Percentiles rank a stretch among this genome's conserved stretches.
phyloP scores from a whole-genome alignment of 2,329 filamentous ascomycete species.

The Phialemonium atrogriseum region DNA sequence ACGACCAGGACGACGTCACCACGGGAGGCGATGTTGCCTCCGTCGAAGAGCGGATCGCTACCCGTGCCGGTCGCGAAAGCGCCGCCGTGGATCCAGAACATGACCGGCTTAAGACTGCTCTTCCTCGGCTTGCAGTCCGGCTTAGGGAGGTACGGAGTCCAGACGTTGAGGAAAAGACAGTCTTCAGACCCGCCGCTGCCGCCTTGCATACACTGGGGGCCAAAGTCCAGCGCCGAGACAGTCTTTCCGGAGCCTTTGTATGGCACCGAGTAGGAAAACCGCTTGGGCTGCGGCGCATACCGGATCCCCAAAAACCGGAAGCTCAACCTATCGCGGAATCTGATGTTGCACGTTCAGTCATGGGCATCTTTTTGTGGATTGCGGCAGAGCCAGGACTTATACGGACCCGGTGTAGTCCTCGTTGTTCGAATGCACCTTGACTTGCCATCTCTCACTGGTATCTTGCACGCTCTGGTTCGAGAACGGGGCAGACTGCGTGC shows the following conservation, averaged over 20 bases:
- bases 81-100: slow-evolving; percentile 39
- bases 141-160: slow-evolving; percentile 29
- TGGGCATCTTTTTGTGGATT: too few species aligned
- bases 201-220: slow-evolving; percentile 30
- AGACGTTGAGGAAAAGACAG: slow-evolving; percentile 39
- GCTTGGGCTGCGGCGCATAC: slow-evolving; percentile 33
- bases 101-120: slow-evolving; percentile 23
- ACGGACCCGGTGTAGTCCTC: slow-evolving; percentile 27
- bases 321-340: slow-evolving; percentile 34
- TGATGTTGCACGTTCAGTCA: too few species aligned
- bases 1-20: slow-evolving; percentile 51
- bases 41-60: slow-evolving; percentile 33
- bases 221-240: slow-evolving; percentile 25
- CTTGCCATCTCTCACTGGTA: slow-evolving; percentile 24
- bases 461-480: slow-evolving; percentile 24
- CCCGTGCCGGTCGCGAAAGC: slow-evolving; percentile 42
- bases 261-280: slow-evolving; percentile 34
- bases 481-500: slow-evolving; percentile 33
- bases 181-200: slow-evolving; percentile 30
- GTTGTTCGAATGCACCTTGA: slow-evolving; percentile 28
- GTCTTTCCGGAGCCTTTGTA: slow-evolving; percentile 25
- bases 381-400: too few species aligned
- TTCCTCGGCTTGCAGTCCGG: slow-evolving; percentile 11
- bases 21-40: slow-evolving; percentile 47
- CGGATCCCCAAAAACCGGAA: slow-evolving; percentile 44